Evolutionary conservation across 2,329 filamentous ascomycete species (phyloP).

Genomic region (Echinosphaeria canescens): DNA sequence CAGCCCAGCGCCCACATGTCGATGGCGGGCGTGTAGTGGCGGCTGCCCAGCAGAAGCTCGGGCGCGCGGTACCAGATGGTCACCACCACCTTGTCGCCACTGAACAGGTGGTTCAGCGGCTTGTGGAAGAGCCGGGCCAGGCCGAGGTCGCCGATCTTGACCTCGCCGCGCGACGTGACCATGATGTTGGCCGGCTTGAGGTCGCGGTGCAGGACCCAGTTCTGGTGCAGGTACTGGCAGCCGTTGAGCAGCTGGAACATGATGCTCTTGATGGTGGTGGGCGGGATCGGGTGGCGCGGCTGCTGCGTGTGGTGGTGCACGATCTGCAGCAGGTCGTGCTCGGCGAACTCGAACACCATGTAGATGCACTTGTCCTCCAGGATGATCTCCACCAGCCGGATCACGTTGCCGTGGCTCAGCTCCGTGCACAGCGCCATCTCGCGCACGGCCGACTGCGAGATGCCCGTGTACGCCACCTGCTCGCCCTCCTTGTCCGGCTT

Average conservation of each 20-base stretch:
- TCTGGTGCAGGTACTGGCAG: conserved; percentile 81
- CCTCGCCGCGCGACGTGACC: conserved; percentile 75
- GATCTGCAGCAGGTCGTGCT: conserved; percentile 92
- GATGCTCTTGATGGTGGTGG: conserved; percentile 76
- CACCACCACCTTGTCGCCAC: conserved; percentile 92
- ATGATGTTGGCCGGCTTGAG: conserved; percentile 98
- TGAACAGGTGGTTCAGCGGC: conserved; percentile 76
- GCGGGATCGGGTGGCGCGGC: conserved; percentile 70
- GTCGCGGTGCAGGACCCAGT: conserved; percentile 95
- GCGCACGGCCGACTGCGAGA: conserved; percentile 89
- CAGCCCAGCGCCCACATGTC: conserved; percentile 97
- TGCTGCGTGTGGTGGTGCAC: conserved; percentile 95
- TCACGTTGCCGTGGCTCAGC: conserved; percentile 71
- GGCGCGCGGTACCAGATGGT: conserved; percentile 98
- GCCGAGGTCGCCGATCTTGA: conserved; percentile 89
- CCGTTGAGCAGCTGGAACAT: conserved; percentile 93
- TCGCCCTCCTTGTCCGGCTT: conserved; percentile 98
- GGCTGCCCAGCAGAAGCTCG: conserved; percentile 72
- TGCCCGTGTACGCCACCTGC: conserved; percentile 82
- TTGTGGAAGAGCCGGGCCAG: conserved; percentile 88
- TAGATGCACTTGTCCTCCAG: conserved; percentile 98
- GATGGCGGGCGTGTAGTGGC: conserved; percentile 94
- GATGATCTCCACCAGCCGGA: conserved; percentile 84
- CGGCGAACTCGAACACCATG: conserved; percentile 98
- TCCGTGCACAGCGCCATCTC: conserved; percentile 97